Percentiles rank a stretch among this genome's conserved stretches.
These are phyloP conservation scores for Pleurotus sapidus DNA, from an alignment of 768 basidiomycete genomes.

Conservation along the genomic window DNA sequence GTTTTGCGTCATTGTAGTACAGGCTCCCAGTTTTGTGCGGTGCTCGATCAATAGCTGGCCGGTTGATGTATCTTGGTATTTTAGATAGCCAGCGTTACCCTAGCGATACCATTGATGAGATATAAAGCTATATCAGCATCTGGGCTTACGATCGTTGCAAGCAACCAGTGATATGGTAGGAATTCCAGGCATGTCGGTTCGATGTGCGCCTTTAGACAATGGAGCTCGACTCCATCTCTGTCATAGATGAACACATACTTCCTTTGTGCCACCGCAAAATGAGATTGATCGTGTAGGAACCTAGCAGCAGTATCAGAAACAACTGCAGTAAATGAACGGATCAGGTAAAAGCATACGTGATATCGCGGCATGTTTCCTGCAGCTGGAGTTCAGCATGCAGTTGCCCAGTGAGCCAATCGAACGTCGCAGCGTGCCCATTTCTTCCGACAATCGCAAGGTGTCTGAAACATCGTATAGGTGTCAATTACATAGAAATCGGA, in stretches of 20 bases:
- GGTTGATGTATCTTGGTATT: constrained; percentile 97
- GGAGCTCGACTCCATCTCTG: constrained; percentile 88
- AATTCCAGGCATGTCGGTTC: constrained; percentile 91
- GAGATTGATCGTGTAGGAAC: constrained; percentile 90
- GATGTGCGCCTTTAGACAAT: constrained; percentile 77
- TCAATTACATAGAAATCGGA: background rate
- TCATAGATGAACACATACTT: constrained; percentile 97
- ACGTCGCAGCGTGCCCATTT: constrained; percentile 85
- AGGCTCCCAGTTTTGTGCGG: constrained; percentile 86
- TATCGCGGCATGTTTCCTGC: constrained; percentile 87
- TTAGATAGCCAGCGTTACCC: constrained; percentile 89
- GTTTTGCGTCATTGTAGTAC: constrained; percentile 86
- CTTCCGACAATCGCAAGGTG: constrained; percentile 84
- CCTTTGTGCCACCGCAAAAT: constrained; percentile 94
- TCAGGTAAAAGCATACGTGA: constrained; percentile 58
- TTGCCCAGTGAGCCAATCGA: constrained; percentile 89
- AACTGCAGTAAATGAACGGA: background rate
- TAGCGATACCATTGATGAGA: constrained; percentile 15
- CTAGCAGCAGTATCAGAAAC: constrained; percentile 31
- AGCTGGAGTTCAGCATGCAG: constrained; percentile 87
- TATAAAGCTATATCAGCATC: background rate
- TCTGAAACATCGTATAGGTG: constrained; percentile 31
- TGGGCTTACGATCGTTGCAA: constrained; percentile 71
- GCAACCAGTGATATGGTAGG: constrained; percentile 93
- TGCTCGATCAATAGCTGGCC: constrained; percentile 85